Conservation (phyloP, 2,329 filamentous ascomycete genomes). For the Neonectria ditissima region DNA sequence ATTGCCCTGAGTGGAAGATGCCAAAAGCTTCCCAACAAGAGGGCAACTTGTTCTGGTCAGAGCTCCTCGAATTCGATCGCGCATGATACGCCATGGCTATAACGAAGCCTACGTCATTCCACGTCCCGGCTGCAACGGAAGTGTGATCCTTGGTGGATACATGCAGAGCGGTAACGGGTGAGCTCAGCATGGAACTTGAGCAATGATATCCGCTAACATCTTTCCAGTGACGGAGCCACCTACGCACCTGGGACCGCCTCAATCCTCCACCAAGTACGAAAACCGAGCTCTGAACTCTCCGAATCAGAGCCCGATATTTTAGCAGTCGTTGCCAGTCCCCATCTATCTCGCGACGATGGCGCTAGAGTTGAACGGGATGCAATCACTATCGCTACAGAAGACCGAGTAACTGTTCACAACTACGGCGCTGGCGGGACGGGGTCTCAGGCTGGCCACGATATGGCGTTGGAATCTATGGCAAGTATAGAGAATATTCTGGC, state of each 20-base stretch:
- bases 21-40: constrained; percentile 55
- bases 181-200: constrained; percentile 17
- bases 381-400: constrained; percentile 38
- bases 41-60: constrained; percentile 54
- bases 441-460: constrained; percentile 57
- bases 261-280: constrained; percentile 51
- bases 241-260: constrained; percentile 53
- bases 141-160: constrained; percentile 53
- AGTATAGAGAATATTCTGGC: constrained; percentile 32
- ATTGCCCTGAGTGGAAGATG: constrained; percentile 52
- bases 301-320: constrained; percentile 46
- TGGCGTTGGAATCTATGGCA: constrained; percentile 53
- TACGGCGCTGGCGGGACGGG: constrained; percentile 61
- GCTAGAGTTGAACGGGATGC: constrained; percentile 58
- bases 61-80: constrained; percentile 49
- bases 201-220: background rate
- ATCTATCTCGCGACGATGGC: constrained; percentile 55
- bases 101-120: constrained; percentile 57
- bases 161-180: constrained; percentile 52
- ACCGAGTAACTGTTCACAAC: constrained; percentile 52
- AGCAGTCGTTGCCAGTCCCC: constrained; percentile 48
- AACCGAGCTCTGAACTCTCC: constrained; percentile 47
- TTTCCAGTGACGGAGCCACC: constrained; percentile 47
- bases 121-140: constrained; percentile 50
- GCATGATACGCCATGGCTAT: constrained; percentile 54